Base-by-base conservation (phyloP, 768 basidiomycete genomes). In the Tylopilus plumbeoviolaceoides region DNA sequence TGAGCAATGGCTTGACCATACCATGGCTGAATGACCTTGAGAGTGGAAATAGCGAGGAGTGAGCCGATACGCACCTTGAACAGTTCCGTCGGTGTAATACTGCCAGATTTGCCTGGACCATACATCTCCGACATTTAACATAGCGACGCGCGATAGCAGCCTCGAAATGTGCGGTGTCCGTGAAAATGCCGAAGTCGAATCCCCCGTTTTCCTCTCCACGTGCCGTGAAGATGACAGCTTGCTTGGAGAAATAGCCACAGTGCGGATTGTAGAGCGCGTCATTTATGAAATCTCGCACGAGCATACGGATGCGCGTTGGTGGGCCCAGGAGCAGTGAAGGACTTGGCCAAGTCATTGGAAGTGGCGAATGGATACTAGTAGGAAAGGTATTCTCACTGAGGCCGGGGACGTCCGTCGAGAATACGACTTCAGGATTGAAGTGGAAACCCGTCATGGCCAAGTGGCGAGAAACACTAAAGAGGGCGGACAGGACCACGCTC, bases 81-180 rank as follows among this genome's bases (percentile, higher is more conserved):
- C 28, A 99, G 71, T 65, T 98, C 97, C 0, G 93, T 95, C 0
- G 97, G 97, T 2, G 97, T 99, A 70, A n/a, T n/a, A n/a, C n/a
- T 99, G 97, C 97, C 97, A 99, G 49, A 99, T 74, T 72, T 99
- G 95, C 93, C 91, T 20, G 86, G 85, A 11, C 87, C 88, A 35
- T 82, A 75, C 52, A 70, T 72, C 57, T 72, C 77, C n/a, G 58
- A 63, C 91, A 89, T 20, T 78, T 74, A 44, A 80, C 78, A 65
- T 98, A 98, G 58, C 83, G 79, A 58, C 73, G 71, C 7, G 87
- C 86, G n/a, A 98, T 81, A 57, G 83, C 81, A 49, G 85, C 82
- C 65, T 95, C 85, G 59, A 98, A 98, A 53, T 91, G 83, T 0
- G 77, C 74, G 15, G 81, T 77, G 63, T 90, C 83, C 51, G 80